These are phyloP conservation scores for Rhododendron williamsianum DNA, from an alignment of 148 eudicot species.

Conservation along the genomic window DNA sequence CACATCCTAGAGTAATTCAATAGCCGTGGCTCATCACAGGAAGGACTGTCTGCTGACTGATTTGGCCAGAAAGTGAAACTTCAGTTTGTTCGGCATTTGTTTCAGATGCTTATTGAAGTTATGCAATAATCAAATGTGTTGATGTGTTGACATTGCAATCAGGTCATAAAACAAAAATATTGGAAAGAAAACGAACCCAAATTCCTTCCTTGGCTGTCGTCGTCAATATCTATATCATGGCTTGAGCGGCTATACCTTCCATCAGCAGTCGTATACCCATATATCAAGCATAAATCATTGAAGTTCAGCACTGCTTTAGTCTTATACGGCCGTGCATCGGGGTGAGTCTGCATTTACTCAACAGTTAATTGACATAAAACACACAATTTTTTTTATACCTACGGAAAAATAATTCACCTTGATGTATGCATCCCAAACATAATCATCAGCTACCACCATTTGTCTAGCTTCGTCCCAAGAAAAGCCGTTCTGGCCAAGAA, in stretches of 20 bases:
- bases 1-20: neutral
- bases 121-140: neutral
- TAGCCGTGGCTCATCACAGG: neutral
- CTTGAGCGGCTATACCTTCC: constrained; percentile 41
- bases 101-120: neutral
- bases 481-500: constrained; percentile 32
- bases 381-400: neutral
- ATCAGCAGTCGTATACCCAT: constrained; percentile 35
- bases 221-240: constrained; percentile 31
- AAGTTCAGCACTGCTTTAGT: constrained; percentile 24
- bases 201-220: constrained; percentile 23
- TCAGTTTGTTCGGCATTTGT: neutral
- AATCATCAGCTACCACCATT: constrained; percentile 34
- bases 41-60: neutral
- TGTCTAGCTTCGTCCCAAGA: constrained; percentile 32
- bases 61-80: neutral
- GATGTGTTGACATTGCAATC: neutral
- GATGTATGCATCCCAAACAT: constrained; percentile 33
- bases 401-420: constrained; percentile 18
- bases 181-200: constrained; percentile 17
- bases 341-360: constrained; percentile 23
- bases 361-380: neutral
- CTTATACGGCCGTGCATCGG: constrained; percentile 31
- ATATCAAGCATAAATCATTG: constrained; percentile 32
- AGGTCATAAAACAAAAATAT: neutral